A percentile compares a stretch with the other conserved stretches of the same genome.
These are phyloP conservation scores for Phytophthora pistaciae DNA, from an alignment of 352 stramenopile genomes.

Conservation along the genomic window DNA sequence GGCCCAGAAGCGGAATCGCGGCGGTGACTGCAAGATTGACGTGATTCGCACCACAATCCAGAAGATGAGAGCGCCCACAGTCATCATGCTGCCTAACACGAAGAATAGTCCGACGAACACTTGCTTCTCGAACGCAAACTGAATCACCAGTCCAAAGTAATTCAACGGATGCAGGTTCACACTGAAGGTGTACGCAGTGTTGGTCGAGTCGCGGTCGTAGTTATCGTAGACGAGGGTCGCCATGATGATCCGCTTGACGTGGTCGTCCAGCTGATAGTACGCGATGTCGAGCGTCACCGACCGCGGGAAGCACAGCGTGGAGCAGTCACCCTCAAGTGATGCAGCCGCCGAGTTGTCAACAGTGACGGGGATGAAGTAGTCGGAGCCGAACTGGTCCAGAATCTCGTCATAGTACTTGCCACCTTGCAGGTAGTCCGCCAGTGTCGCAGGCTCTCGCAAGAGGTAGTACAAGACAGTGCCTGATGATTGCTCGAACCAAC, in stretches of 20 bases:
- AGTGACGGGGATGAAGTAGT: conserved; percentile 96
- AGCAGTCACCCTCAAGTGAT: conserved; percentile 89
- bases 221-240: conserved; percentile 89
- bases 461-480: conserved; percentile 94
- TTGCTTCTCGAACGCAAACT: conserved; percentile 95
- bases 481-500: conserved; percentile 96
- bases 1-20: conserved; percentile 91
- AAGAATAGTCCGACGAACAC: conserved; percentile 96
- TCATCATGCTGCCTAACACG: conserved; percentile 90
- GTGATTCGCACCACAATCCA: conserved; percentile 93
- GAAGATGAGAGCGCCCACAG: conserved; percentile 84
- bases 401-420: conserved; percentile 81
- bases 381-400: conserved; percentile 58
- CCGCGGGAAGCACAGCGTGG: conserved; percentile 93
- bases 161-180: conserved; percentile 94
- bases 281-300: conserved; percentile 93
- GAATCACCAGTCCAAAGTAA: conserved; percentile 96
- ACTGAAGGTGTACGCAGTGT: conserved; percentile 92
- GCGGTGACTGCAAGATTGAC: conserved; percentile 92
- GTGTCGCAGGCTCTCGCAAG: conserved; percentile 91
- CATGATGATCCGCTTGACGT: conserved; percentile 95
- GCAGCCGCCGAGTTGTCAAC: conserved; percentile 88
- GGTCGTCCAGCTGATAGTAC: conserved; percentile 94
- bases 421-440: conserved; percentile 87
- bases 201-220: conserved; percentile 93